phyloP scores from a whole-genome alignment of 2,329 filamentous ascomycete genomes.

The Exutisphaerella laricina region DNA sequence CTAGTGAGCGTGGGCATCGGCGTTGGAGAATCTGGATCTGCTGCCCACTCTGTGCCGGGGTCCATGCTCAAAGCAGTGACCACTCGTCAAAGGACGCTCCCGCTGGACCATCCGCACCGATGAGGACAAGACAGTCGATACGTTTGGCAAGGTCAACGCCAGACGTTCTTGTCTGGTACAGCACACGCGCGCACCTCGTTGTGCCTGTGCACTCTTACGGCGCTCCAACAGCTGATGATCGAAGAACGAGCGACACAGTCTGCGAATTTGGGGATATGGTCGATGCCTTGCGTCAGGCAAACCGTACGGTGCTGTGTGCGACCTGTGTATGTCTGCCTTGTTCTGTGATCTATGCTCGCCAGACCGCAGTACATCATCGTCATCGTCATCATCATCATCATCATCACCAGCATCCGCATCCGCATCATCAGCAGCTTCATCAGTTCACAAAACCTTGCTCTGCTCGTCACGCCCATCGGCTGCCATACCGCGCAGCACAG shows the following conservation, averaged over 20 bases:
- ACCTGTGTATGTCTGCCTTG: constrained; percentile 1
- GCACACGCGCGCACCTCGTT: neutral
- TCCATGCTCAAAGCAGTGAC: constrained; percentile 24
- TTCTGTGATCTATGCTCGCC: constrained; percentile 1
- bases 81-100: constrained; percentile 15
- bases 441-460: neutral
- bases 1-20: constrained; percentile 20
- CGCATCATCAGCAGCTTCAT: no score
- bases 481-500: constrained; percentile 3
- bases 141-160: neutral
- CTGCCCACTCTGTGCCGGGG: constrained; percentile 20
- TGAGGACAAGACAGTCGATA: constrained; percentile 6
- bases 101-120: constrained; percentile 9
- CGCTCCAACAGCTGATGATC: neutral
- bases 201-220: neutral
- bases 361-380: constrained; percentile 1
- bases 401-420: no score
- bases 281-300: no score
- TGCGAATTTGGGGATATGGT: no score
- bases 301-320: neutral
- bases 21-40: constrained; percentile 27
- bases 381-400: no score
- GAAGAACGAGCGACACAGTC: neutral
- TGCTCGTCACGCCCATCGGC: constrained; percentile 2
- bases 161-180: no score